Percentiles rank a stretch among this genome's conserved stretches.
These are phyloP conservation scores for Penicillium dipodomyicola DNA, from an alignment of 495 filamentous ascomycete genomes.

Conservation along the genomic window DNA sequence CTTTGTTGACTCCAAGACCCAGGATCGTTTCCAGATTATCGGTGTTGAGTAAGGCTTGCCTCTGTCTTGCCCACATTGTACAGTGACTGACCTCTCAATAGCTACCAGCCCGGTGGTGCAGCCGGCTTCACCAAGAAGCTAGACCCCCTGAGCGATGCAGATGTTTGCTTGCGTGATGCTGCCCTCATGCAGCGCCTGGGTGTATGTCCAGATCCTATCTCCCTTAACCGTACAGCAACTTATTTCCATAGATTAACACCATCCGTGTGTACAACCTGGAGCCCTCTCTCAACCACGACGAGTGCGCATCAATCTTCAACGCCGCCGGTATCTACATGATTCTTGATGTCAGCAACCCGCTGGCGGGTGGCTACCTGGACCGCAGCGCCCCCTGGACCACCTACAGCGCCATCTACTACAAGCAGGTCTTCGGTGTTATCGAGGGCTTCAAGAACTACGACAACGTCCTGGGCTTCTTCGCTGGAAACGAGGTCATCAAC, in stretches of 20 bases:
- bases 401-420: slow-evolving; percentile 74
- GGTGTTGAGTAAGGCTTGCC: slow-evolving; percentile 68
- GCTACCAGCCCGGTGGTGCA: slow-evolving; percentile 88
- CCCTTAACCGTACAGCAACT: slow-evolving; percentile 1
- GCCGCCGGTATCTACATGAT: slow-evolving; percentile 72
- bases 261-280: slow-evolving; percentile 93
- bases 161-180: slow-evolving; percentile 83
- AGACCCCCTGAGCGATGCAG: slow-evolving; percentile 75
- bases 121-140: slow-evolving; percentile 66
- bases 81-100: slow-evolving; percentile 28
- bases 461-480: slow-evolving; percentile 88
- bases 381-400: slow-evolving; percentile 62
- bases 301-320: slow-evolving; percentile 91
- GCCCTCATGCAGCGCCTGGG: slow-evolving; percentile 85
- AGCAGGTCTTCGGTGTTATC: slow-evolving; percentile 82
- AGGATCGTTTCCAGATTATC: slow-evolving; percentile 81
- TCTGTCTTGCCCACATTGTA: background rate
- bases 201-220: slow-evolving; percentile 30
- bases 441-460: slow-evolving; percentile 94
- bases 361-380: slow-evolving; percentile 71
- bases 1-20: slow-evolving; percentile 78
- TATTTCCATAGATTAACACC: slow-evolving; percentile 63
- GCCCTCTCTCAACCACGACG: slow-evolving; percentile 79
- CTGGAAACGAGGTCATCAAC: slow-evolving; percentile 92
- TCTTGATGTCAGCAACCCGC: slow-evolving; percentile 87